A percentile compares a stretch with the other conserved stretches of the same genome.
Conservation (phyloP, 768 basidiomycete genomes). For the Rhodotorula toruloides region DNA sequence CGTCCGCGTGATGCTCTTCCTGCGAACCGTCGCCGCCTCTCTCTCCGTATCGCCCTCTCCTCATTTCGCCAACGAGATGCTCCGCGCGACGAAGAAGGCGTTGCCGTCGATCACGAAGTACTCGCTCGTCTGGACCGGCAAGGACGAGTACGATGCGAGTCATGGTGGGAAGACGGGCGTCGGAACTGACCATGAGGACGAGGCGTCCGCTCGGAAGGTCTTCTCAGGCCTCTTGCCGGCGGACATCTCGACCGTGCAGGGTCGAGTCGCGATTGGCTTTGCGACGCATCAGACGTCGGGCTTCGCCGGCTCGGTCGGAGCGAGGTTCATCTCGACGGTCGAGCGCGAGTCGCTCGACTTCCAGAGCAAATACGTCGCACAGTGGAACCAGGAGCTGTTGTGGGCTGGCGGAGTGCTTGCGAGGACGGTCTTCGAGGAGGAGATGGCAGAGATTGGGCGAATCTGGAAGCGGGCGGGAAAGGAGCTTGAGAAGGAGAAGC, state of each 20-base stretch:
- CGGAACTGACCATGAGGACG: conserved; percentile 3
- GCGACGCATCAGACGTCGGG: conserved; percentile 73
- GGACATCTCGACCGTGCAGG: conserved; percentile 30
- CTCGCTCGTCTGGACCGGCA: conserved; percentile 65
- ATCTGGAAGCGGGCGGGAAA: conserved; percentile 2
- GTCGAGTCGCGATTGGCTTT: conserved; percentile 38
- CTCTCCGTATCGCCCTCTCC: conserved; percentile 46
- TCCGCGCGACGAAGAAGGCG: conserved; percentile 90
- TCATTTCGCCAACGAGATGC: conserved; percentile 58
- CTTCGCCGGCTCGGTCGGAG: conserved; percentile 62
- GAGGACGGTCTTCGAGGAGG: conserved; percentile 76
- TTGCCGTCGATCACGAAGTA: conserved; percentile 70
- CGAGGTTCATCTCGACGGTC: conserved; percentile 89
- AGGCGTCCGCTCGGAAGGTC: conserved; percentile 26
- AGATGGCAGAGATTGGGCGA: conserved; percentile 52
- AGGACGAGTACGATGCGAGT: conserved; percentile 40
- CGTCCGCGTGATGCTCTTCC: conserved; percentile 46
- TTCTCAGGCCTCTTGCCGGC: conserved; percentile 34
- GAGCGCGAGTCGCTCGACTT: conserved; percentile 72
- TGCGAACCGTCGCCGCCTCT: conserved; percentile 47
- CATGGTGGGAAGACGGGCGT: neutral
- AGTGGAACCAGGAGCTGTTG: conserved; percentile 84
- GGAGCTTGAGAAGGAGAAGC: conserved; percentile 1
- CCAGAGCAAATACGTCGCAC: conserved; percentile 35
- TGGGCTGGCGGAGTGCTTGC: conserved; percentile 76